Evolutionary conservation across 345 rosid genomes (phyloP).

Genomic region (Brassica carinata): DNA sequence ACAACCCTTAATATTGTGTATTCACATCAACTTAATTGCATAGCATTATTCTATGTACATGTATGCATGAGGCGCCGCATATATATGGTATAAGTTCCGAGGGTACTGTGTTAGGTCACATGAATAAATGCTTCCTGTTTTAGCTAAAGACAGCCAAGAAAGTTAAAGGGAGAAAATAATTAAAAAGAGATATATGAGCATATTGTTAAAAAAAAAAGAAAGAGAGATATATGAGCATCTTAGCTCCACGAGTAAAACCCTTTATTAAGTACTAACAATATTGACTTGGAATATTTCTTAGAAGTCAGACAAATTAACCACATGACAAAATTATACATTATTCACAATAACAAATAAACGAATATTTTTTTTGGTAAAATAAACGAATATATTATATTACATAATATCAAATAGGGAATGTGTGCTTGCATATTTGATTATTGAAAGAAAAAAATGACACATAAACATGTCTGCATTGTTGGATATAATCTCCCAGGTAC

Average conservation of each 20-base stretch:
- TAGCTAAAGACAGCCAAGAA: slow-evolving; percentile 33
- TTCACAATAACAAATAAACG: not conserved
- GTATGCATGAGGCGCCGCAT: not conserved
- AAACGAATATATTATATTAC: not conserved
- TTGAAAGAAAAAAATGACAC: slow-evolving; percentile 4
- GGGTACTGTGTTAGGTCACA: slow-evolving; percentile 35
- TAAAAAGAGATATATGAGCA: not conserved
- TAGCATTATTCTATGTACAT: slow-evolving; percentile 5
- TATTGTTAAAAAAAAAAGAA: too few relatives aligned
- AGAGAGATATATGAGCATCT: slow-evolving; percentile 12
- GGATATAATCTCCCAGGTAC: slow-evolving; percentile 21
- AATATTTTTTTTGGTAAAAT: not conserved
- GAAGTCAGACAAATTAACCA: slow-evolving; percentile 5
- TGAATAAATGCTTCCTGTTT: slow-evolving; percentile 42
- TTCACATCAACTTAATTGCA: slow-evolving; percentile 14
- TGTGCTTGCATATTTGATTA: not conserved
- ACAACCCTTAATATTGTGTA: slow-evolving; percentile 2
- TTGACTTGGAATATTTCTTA: slow-evolving; percentile 15
- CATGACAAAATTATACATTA: slow-evolving; percentile 7
- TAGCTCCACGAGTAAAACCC: slow-evolving; percentile 15
- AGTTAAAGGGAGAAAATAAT: slow-evolving; percentile 23
- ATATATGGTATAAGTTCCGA: slow-evolving; percentile 20
- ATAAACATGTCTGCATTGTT: slow-evolving; percentile 15
- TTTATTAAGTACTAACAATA: not conserved
- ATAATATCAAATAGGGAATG: not conserved